Base-by-base conservation (phyloP, 1,284 basidiomycete genomes). In the Ustilago bromivora region DNA sequence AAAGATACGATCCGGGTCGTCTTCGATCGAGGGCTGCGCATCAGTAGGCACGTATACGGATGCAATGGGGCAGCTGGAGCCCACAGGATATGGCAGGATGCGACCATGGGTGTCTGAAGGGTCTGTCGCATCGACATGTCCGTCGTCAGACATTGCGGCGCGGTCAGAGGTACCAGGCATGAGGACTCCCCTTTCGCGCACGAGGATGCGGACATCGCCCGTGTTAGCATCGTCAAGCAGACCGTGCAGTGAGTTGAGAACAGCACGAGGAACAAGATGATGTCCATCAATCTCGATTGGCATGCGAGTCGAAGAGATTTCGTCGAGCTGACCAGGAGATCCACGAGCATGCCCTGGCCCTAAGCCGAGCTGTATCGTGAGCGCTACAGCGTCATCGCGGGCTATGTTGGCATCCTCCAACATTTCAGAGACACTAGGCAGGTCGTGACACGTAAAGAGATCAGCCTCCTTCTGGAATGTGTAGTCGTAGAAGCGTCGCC, bases 171-270 rank as follows among this genome's bases (percentile, higher is more conserved):
- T 2, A 1, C 52, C 49, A 5, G 47, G 36, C 11, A 71, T 60
- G 11, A 80, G 41, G 13, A 84, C 17, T 9, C 84, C 84, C 13
- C 84, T 61, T 56, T 85, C 84, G 15, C 80, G 61, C 0, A 85
- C 82, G 3, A 81, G n/a, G 36, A 85, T 79, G 32, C 82, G 75
- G 9, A 85, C 71, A 32, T 85, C 84, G 40, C 83, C 84, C 2
- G 84, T 82, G 53, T 68, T 74, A n/a, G 77, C 61, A 53, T 82
- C 79, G 52, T 85, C 84, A 15, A 85, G 59, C 17, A 85, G 58
- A 3, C 79, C 72, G 2, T 61, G 72, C 15, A 85, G 61, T 17
- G 80, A 76, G 9, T 54, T 64, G 19, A 84, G 34, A 5, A 85
- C 40, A 9, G 74, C 64, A 6, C 68, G 57, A 3, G 83, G 82